Conservation (phyloP, 129 eudicot species). For the Gnaphalium uliginosum region DNA sequence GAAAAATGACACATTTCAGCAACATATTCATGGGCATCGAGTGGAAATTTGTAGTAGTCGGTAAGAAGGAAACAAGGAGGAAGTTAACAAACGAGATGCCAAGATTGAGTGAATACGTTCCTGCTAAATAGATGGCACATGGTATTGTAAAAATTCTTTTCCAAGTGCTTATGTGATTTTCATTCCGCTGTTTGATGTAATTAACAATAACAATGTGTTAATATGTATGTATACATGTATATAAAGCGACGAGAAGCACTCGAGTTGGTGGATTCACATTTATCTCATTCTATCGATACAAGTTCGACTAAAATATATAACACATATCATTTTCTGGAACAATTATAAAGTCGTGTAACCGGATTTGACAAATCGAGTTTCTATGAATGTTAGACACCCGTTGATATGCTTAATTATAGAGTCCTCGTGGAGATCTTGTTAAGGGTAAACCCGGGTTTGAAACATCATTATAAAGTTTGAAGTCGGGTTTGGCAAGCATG, state of each 20-base stretch:
- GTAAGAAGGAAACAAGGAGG: constrained; percentile 21
- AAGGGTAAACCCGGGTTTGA: too few species aligned
- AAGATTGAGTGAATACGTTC: not conserved
- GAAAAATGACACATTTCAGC: not conserved
- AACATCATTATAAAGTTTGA: too few species aligned
- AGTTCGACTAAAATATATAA: not conserved
- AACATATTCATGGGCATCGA: constrained; percentile 5
- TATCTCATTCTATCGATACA: not conserved
- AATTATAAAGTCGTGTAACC: too few species aligned
- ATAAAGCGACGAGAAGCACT: constrained; percentile 3
- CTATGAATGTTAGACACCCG: too few species aligned
- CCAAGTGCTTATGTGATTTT: constrained; percentile 17
- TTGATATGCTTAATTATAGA: too few species aligned
- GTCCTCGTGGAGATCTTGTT: too few species aligned
- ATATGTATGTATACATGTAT: constrained; percentile 9
- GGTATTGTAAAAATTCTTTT: constrained; percentile 8
- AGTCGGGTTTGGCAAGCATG: too few species aligned
- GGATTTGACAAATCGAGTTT: too few species aligned
- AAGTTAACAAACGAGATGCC: not conserved
- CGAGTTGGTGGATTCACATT: constrained; percentile 11
- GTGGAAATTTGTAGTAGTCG: not conserved
- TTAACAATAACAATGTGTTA: constrained; percentile 17
- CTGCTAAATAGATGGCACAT: constrained; percentile 6
- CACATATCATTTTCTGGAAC: too few species aligned
- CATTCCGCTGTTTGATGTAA: constrained; percentile 11